phyloP scores from a whole-genome alignment of 139 green algal species.

The Medakamo hakoo region DNA sequence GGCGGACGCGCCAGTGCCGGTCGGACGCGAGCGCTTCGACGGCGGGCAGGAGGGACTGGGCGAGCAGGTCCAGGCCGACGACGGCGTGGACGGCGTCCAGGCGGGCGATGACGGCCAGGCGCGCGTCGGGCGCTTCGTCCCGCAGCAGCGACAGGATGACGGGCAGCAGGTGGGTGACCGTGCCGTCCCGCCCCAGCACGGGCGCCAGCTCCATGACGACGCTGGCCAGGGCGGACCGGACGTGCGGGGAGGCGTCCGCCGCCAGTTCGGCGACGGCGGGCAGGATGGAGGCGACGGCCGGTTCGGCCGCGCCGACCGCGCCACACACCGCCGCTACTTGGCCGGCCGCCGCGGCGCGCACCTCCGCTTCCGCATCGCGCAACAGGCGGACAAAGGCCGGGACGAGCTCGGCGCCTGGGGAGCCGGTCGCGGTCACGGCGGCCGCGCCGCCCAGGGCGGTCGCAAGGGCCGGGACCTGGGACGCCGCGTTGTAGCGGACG shows the following conservation, averaged over 20 bases:
- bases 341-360: slow-evolving; percentile 50
- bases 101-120: slow-evolving; percentile 96
- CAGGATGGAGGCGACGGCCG: slow-evolving; percentile 27
- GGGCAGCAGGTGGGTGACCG: slow-evolving; percentile 85
- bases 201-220: slow-evolving; percentile 93
- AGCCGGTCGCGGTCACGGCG: not conserved
- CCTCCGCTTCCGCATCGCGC: slow-evolving; percentile 49
- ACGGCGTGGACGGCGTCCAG: slow-evolving; percentile 85
- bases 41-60: slow-evolving; percentile 81
- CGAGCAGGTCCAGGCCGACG: slow-evolving; percentile 86
- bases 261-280: slow-evolving; percentile 73
- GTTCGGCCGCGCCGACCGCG: slow-evolving; percentile 24
- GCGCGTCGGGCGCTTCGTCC: slow-evolving; percentile 88
- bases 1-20: slow-evolving; percentile 92
- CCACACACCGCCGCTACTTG: slow-evolving; percentile 16
- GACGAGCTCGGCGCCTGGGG: slow-evolving; percentile 56
- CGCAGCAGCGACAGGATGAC: slow-evolving; percentile 87
- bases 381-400: slow-evolving; percentile 69
- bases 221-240: slow-evolving; percentile 75
- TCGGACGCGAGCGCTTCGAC: slow-evolving; percentile 95
- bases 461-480: slow-evolving; percentile 53
- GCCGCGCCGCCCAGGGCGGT: slow-evolving; percentile 65
- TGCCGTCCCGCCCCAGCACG: slow-evolving; percentile 48
- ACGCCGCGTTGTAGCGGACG: slow-evolving; percentile 92
- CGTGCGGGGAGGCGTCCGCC: slow-evolving; percentile 72